A percentile compares a stretch with the other conserved stretches of the same genome.
Evolutionary conservation across 1,139 yeast species (phyloP).

Genomic region (Candida dubliniensis): DNA sequence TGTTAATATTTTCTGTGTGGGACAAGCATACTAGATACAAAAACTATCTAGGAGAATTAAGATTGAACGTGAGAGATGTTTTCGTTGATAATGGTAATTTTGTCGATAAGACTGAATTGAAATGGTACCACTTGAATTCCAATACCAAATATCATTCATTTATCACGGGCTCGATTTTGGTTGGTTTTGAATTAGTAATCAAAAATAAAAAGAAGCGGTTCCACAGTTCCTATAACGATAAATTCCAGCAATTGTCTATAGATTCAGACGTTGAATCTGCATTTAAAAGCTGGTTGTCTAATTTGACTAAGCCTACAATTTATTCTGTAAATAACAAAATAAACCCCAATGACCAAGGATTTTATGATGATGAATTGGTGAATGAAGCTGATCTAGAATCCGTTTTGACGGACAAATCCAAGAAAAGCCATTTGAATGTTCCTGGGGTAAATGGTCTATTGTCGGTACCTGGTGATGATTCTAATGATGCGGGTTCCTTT

Average conservation of each 20-base stretch:
- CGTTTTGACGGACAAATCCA: constrained; percentile 8
- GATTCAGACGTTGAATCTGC: constrained; percentile 14
- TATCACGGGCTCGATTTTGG: constrained; percentile 57
- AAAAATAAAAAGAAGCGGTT: constrained; percentile 15
- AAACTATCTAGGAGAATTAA: constrained; percentile 58
- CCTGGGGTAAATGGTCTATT: background rate
- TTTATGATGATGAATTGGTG: constrained; percentile 32
- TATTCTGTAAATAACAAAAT: constrained; percentile 13
- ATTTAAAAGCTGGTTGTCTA: constrained; percentile 30
- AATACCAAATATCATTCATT: constrained; percentile 44
- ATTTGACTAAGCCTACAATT: constrained; percentile 36
- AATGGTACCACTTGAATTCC: constrained; percentile 55
- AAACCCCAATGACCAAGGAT: constrained; percentile 44
- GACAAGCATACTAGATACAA: constrained; percentile 46
- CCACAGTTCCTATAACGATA: background rate
- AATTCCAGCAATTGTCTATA: constrained; percentile 3
- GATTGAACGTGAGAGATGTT: constrained; percentile 46
- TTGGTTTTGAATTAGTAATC: constrained; percentile 50
- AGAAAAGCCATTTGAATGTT: background rate
- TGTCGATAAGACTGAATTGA: constrained; percentile 29
- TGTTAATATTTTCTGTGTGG: constrained; percentile 42
- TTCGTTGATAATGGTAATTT: constrained; percentile 27
- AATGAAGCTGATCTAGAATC: constrained; percentile 37
- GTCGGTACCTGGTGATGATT: background rate
- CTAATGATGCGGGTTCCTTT: constrained; percentile 17